These are phyloP conservation scores for Debaryomyces sp. DNA, from an alignment of 1,139 yeast species.

Conservation along the genomic window DNA sequence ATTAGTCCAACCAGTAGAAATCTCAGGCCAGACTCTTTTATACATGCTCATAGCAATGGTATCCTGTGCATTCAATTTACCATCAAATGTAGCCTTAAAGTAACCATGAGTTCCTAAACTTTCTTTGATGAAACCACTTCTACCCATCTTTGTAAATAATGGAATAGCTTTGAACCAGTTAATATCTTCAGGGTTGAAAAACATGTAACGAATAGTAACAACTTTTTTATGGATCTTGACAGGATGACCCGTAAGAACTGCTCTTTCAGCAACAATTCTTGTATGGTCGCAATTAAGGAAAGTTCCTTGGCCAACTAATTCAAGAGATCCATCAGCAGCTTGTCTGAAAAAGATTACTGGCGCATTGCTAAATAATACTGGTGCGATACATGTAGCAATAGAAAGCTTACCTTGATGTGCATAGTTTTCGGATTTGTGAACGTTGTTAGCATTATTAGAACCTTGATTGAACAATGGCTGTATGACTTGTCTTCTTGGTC, in stretches of 20 bases:
- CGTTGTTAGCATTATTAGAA: slow-evolving; percentile 77
- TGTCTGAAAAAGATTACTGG: slow-evolving; percentile 73
- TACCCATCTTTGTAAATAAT: slow-evolving; percentile 86
- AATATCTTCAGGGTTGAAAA: slow-evolving; percentile 89
- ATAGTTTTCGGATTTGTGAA: slow-evolving; percentile 83
- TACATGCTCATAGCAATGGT: slow-evolving; percentile 92
- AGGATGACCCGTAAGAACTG: slow-evolving; percentile 90
- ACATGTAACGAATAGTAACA: slow-evolving; percentile 95
- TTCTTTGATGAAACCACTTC: slow-evolving; percentile 92
- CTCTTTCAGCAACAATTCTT: slow-evolving; percentile 84
- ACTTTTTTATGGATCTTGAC: slow-evolving; percentile 92
- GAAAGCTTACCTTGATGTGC: slow-evolving; percentile 73
- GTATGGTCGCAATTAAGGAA: slow-evolving; percentile 85
- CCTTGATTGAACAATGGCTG: slow-evolving; percentile 84
- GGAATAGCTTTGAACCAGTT: slow-evolving; percentile 91
- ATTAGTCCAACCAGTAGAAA: slow-evolving; percentile 36
- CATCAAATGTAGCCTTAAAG: slow-evolving; percentile 94
- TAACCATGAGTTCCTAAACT: slow-evolving; percentile 98
- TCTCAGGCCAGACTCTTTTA: slow-evolving; percentile 89
- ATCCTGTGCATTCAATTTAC: slow-evolving; percentile 88
- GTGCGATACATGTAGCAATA: slow-evolving; percentile 87
- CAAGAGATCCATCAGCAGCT: slow-evolving; percentile 48
- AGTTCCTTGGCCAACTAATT: slow-evolving; percentile 87
- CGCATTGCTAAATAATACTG: slow-evolving; percentile 82
- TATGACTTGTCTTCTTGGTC: slow-evolving; percentile 86